Base-by-base conservation (phyloP, 2,329 filamentous ascomycete species). In the Huntiella decipiens region DNA sequence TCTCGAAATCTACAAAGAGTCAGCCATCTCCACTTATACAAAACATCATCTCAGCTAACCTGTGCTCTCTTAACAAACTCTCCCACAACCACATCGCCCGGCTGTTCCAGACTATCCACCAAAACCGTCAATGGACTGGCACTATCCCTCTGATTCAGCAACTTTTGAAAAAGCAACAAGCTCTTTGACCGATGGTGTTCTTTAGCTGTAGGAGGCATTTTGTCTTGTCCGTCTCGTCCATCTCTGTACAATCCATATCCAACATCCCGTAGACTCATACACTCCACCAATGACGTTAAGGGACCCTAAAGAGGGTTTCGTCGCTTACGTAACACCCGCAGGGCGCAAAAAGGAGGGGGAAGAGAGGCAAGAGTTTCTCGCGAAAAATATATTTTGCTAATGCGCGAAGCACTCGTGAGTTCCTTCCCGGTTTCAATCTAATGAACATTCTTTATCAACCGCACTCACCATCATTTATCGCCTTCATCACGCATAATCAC, bases 61-160 rank as follows among this genome's bases (percentile, higher is more conserved):
- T 79, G 82, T 46, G 82, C 84, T 54, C 87, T 72, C 40, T 69
- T 66, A 45, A 82, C 73, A 60, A 88, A 83, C 60, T 94, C 86
- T 13, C 66, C 63, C 2, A 88, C 52, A 3, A 94, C 63, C 0
- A 78, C 77, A 28, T 67, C 69, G 5, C 77, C 82, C 19, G 78
- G 76, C 62, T 94, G 86, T 62, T 93, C 85, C 28, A 95, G 67
- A 32, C 71, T 83, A 60, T 96, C 88, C 47, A 94, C 68, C 3
- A 95, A 63, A 19, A 96, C 66, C 0, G 87, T 95, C 56, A 96
- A 76, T 2, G 88, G 88, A 42, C 85, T 93, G 11, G 81, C 77
- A 47, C 75, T 77, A 60, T 91, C 82, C 51, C 84, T 73, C 47
- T 84, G 66, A 56, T 78, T 83, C 52, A 94, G 68, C 2, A 94